Base-by-base conservation (phyloP, 1,139 yeast species). In the Lodderomyces orthopsilosis region DNA sequence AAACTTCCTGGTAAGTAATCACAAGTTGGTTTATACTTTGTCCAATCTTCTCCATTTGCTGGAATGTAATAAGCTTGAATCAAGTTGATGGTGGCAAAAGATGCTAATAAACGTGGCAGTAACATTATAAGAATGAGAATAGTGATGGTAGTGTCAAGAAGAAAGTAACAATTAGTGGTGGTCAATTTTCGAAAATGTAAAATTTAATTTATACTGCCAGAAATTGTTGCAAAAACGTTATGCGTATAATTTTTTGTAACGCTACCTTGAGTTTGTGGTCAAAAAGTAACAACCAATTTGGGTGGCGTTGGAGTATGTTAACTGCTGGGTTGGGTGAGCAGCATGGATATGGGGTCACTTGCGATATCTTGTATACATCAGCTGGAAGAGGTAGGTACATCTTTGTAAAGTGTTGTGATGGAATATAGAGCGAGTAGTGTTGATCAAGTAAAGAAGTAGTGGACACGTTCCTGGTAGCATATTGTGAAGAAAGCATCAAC, bases 31-130 rank as follows among this genome's bases (percentile, higher is more conserved):
- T 52, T 59, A 42, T 65, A 60, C 6, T 45, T 35, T 10, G 68
- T 59, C 74, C 74, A 68, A 47, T 68, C 72, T 23, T 57, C 65
- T 1, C 66, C 68, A 14, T 58, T 56, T 38, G 61, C 65, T 1
- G 73, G 73, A 41, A 59, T 55, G 41, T 63, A 67, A 36, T 50
- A 46, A 34, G 38, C 45, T 32, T 37, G 27, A 15, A 37, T 21
- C 32, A 36, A 35, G 14, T 34, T 34, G 39, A 42, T 24, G 14
- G 41, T 14, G 4, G 40, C 36, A 22, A 40, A 34, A 6, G 40
- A 15, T 9, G 40, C 33, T 36, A 43, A 17, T 19, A 41, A 37
- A 17, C 37, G 42, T 27, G 34, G 28, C 38, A 42, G 18, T 36
- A 36, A 36, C 38, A 36, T 36, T 14, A 9, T 36, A 24, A 21